Evolutionary conservation across 345 rosid species (phyloP).

Genomic region (Geranium rotundifolium): DNA sequence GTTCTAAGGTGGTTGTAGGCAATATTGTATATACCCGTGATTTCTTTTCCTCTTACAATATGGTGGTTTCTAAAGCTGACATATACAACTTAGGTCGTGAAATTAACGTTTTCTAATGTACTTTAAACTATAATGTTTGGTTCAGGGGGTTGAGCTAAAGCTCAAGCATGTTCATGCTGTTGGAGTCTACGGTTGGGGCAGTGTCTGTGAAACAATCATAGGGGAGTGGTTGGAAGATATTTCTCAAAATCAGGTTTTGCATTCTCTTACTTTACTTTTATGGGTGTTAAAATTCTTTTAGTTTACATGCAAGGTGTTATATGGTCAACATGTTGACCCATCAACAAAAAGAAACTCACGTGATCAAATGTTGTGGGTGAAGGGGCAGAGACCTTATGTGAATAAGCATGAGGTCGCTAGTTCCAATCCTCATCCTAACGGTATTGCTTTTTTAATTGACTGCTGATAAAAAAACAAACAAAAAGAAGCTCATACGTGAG

Average conservation of each 20-base stretch:
- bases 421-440: too few species aligned
- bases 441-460: too few species aligned
- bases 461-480: too few species aligned
- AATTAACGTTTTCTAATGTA: conserved; percentile 2
- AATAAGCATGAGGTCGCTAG: too few species aligned
- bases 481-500: too few species aligned
- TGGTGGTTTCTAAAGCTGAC: neutral
- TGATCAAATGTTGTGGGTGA: too few species aligned
- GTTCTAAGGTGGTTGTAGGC: too few species aligned
- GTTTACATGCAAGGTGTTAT: conserved; percentile 3
- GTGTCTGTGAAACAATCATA: conserved; percentile 65
- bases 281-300: conserved; percentile 9
- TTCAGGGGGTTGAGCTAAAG: conserved; percentile 82
- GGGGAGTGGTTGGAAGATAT: conserved; percentile 96
- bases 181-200: conserved; percentile 82
- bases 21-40: neutral
- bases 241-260: conserved; percentile 80
- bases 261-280: conserved; percentile 1
- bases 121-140: conserved; percentile 7
- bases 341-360: too few species aligned
- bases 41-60: too few species aligned
- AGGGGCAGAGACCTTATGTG: too few species aligned
- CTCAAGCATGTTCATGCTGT: conserved; percentile 86
- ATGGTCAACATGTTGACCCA: too few species aligned
- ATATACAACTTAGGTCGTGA: neutral